Evolutionary conservation across 257 asterid species (phyloP), one percentile per base, ranked within the genome.

Genomic region (Phtheirospermum japonicum): DNA sequence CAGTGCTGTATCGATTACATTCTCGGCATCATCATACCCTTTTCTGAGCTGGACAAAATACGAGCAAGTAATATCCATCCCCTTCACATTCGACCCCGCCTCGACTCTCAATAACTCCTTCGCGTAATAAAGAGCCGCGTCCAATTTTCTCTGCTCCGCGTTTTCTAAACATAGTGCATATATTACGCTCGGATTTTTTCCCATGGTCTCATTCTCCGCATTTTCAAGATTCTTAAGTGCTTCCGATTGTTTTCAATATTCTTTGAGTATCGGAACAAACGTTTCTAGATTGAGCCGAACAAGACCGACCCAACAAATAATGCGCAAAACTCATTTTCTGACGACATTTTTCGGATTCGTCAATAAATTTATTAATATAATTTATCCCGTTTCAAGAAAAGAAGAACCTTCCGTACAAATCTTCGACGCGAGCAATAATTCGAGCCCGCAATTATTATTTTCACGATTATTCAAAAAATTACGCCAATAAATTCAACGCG

Each of bases 61-160:
- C 96, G 91, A 58, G 95, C 98, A 30, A 90, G 69, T 70, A 90
- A 91, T 58, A 88, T 83, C 98, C 98, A 90, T n/a, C 26, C 87
- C 83, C 76, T 74, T 69, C 48, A 78, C 73, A 45, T 58, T 78
- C 39, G 88, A 77, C 10, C 98, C 98, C 1, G 76, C 94, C 65
- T 88, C 91, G 55, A 78, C 51, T 74, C 73, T 79, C 78, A 90
- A 43, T 28, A 88, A 63, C 78, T 66, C 67, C 73, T 88, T 88
- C 4, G 96, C 89, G 18, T 90, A 85, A 75, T 75, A 69, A 60
- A 90, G 86, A 64, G 98, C 96, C 66, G 68, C 69, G 4, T 85
- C 92, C 63, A 90, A 51, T 76, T 85, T 90, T 53, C 98, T 81
- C 79, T 85, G 96, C 61, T 84, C 98, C 10, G 96, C 96, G 59